Conservation (phyloP, 371 early-diverging fungal species). For the Batrachochytrium dendrobatidis region DNA sequence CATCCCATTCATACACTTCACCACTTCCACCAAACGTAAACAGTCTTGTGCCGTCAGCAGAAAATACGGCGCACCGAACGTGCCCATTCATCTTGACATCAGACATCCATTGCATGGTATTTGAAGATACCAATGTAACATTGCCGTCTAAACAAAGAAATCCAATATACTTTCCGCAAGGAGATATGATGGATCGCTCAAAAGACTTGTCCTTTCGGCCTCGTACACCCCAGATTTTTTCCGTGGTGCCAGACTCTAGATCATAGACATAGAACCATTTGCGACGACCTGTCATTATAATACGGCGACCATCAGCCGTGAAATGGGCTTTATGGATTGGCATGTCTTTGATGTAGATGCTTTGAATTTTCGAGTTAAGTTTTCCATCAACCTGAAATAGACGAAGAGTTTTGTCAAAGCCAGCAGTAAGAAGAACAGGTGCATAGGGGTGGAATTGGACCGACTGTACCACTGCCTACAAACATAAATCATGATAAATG, state of each 20-base stretch:
- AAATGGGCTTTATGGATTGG: conserved; percentile 70
- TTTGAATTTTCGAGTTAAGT: conserved; percentile 79
- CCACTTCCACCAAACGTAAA: conserved; percentile 37
- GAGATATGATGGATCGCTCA: conserved; percentile 24
- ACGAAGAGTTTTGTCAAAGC: conserved; percentile 74
- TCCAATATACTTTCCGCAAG: conserved; percentile 47
- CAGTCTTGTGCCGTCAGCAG: conserved; percentile 30
- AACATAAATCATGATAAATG: not conserved
- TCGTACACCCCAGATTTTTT: conserved; percentile 33
- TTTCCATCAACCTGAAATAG: conserved; percentile 87
- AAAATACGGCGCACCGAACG: conserved; percentile 43
- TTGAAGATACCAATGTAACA: conserved; percentile 66
- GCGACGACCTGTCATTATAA: conserved; percentile 68
- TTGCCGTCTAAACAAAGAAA: conserved; percentile 71
- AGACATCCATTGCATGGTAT: conserved; percentile 76
- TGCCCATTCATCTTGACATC: conserved; percentile 81
- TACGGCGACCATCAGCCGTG: conserved; percentile 61
- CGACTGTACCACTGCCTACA: conserved; percentile 54
- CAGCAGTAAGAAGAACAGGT: conserved; percentile 77
- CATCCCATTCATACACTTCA: conserved; percentile 43
- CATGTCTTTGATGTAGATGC: conserved; percentile 71
- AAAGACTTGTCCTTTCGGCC: conserved; percentile 31
- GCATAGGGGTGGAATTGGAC: conserved; percentile 85
- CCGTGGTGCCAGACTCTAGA: conserved; percentile 68
- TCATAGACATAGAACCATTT: conserved; percentile 76